Percentiles rank a stretch among this genome's conserved stretches.
phyloP scores from a whole-genome alignment of 306 rosid genomes.

The Medicago truncatula region DNA sequence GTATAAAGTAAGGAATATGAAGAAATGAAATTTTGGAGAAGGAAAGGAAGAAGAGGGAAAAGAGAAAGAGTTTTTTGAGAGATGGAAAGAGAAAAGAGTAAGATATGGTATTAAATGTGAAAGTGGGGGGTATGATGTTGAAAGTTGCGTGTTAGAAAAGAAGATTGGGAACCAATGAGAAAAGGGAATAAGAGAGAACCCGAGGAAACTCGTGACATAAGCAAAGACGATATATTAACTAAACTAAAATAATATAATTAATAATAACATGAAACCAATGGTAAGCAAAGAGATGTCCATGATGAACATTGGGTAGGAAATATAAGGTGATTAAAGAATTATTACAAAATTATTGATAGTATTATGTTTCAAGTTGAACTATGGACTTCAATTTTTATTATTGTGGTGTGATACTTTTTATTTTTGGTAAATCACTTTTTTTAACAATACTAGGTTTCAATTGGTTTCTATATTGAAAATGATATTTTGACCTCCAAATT shows the following conservation, averaged over 20 bases:
- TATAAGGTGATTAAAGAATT: background rate
- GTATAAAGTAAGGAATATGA: background rate
- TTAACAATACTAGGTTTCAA: no score
- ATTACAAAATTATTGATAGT: no score
- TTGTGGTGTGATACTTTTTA: no score
- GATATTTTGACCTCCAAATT: no score
- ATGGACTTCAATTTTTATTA: no score
- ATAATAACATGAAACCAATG: slow-evolving; percentile 16
- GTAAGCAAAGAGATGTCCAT: slow-evolving; percentile 28
- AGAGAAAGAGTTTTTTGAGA: slow-evolving; percentile 1
- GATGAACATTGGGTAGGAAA: slow-evolving; percentile 44
- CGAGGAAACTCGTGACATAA: slow-evolving; percentile 63
- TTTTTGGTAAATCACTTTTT: no score
- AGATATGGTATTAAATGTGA: slow-evolving; percentile 32
- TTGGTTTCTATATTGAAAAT: no score
- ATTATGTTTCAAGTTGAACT: no score
- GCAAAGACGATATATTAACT: slow-evolving; percentile 39
- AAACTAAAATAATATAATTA: background rate
- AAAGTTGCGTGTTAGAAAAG: slow-evolving; percentile 34
- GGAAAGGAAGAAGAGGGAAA: slow-evolving; percentile 47
- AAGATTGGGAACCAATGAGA: slow-evolving; percentile 34
- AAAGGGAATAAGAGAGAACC: slow-evolving; percentile 39
- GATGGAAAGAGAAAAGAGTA: slow-evolving; percentile 19
- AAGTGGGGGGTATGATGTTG: slow-evolving; percentile 36
- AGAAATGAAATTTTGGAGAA: slow-evolving; percentile 1